Base-by-base conservation (phyloP, 306 rosid species). In the Cucumis hystrix region DNA sequence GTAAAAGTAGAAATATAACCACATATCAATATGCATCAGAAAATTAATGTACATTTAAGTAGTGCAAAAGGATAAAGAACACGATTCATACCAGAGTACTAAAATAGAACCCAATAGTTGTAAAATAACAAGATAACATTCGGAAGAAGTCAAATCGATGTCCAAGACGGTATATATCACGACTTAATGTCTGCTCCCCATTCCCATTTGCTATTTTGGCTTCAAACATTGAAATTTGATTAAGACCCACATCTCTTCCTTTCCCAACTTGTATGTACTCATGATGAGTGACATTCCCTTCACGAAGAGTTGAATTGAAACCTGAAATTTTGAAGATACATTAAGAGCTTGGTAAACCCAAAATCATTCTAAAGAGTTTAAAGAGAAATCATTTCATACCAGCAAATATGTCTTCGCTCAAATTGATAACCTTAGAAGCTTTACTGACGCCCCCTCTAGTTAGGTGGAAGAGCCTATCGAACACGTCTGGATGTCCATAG, bases 361-460 rank as follows among this genome's bases (percentile, higher is more conserved):
- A 81, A 75, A 28, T 58, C 74, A 73, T 60, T 17, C 58, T 37
- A 49, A 17, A 55, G 8, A 62, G 28, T 59, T 75, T 11, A 16
- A 61, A 52, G 59, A 75, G 8, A 10, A 75, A 67, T 41, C 51
- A 58, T 79, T 20, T 16, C 80, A 52, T 89, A 95, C 98, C 98
- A 71, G 98, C 98, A 85, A 94, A 94, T 67, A 94, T 94, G 84
- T 94, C 98, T 90, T 94, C 98, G 76, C 98, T 94, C 93, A 94
- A 81, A 82, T 94, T 94, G 83, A 94, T 92, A 88, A 94, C 93
- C 85, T 92, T 94, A 52, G 98, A 94, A 54, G 98, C 98, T 87
- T 94, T 94, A 83, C 98, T 92, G 54, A 94, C 86, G 65, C 98
- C 98, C 68, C 98, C 98, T 86, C 98, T 89, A 45, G 96, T 87